Conservation (phyloP, 225 moss, liverwort and hornwort genomes). For the Physcomitrium patens region DNA sequence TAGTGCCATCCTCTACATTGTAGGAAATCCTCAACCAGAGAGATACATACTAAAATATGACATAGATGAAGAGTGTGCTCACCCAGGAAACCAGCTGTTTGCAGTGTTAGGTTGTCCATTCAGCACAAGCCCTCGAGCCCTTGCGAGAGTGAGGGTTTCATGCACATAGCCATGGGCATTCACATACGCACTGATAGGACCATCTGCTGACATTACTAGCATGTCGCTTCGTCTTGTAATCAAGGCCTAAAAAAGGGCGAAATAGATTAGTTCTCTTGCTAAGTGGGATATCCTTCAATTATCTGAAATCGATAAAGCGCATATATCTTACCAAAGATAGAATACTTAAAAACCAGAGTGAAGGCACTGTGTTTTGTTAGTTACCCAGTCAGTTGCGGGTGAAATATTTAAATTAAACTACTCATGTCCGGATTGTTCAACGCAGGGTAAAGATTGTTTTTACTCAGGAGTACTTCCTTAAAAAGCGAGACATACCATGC, state of each 20-base stretch:
- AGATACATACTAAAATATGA: neutral
- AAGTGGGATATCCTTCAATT: neutral
- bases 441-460: too few species aligned
- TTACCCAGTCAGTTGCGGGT: too few species aligned
- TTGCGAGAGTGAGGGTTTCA: constrained; percentile 86
- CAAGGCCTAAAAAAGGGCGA: constrained; percentile 53
- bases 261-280: neutral
- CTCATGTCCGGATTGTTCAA: too few species aligned
- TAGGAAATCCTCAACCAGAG: neutral
- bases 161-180: constrained; percentile 87
- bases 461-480: too few species aligned
- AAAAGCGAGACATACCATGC: constrained; percentile 50
- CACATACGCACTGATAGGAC: constrained; percentile 90
- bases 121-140: constrained; percentile 78
- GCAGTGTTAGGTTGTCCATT: constrained; percentile 77
- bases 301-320: neutral
- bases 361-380: too few species aligned
- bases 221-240: constrained; percentile 95
- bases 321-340: too few species aligned
- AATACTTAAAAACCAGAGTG: too few species aligned
- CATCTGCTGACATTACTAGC: constrained; percentile 96
- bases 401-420: too few species aligned
- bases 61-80: neutral
- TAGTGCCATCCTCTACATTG: neutral
- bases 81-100: constrained; percentile 99